A percentile compares a stretch with the other conserved stretches of the same genome.
Conservation (phyloP, 164 flowering plant genomes). For the Kalanchoe fedtschenkoi region DNA sequence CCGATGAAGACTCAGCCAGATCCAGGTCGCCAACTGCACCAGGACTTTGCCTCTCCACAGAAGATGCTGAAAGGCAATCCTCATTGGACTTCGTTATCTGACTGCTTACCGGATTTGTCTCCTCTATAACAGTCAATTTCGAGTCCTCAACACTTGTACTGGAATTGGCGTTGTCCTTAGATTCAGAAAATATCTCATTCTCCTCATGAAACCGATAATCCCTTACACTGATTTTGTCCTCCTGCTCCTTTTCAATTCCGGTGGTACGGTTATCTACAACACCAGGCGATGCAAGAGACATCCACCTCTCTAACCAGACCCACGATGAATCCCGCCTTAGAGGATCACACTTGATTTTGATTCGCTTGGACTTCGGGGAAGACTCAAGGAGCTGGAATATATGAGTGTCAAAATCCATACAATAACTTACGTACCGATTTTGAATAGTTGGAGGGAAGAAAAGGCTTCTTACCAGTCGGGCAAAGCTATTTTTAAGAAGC, state of each 20-base stretch:
- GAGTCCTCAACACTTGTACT: neutral
- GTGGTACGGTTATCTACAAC: slow-evolving; percentile 16
- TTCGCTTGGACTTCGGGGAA: slow-evolving; percentile 47
- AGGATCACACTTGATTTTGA: slow-evolving; percentile 68
- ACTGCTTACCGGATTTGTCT: neutral
- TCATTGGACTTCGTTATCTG: slow-evolving; percentile 12
- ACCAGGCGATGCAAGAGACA: slow-evolving; percentile 49
- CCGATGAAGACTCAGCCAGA: neutral
- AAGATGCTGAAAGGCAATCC: neutral
- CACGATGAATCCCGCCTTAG: slow-evolving; percentile 52
- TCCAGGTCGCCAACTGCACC: neutral
- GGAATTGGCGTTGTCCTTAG: neutral
- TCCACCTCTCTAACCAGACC: slow-evolving; percentile 97
- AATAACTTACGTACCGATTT: slow-evolving; percentile 3
- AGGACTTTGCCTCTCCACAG: neutral
- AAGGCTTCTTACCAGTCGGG: slow-evolving; percentile 50
- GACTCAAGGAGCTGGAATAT: slow-evolving; percentile 58
- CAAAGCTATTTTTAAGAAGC: slow-evolving; percentile 61
- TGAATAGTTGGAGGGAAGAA: neutral
- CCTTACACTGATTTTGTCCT: slow-evolving; percentile 7
- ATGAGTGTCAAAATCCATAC: neutral
- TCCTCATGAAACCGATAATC: neutral
- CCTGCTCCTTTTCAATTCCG: slow-evolving; percentile 15
- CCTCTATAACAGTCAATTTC: neutral
- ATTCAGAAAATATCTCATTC: neutral